Conservation (phyloP, 2,329 filamentous ascomycete genomes). For the Talaromyces piceae region DNA sequence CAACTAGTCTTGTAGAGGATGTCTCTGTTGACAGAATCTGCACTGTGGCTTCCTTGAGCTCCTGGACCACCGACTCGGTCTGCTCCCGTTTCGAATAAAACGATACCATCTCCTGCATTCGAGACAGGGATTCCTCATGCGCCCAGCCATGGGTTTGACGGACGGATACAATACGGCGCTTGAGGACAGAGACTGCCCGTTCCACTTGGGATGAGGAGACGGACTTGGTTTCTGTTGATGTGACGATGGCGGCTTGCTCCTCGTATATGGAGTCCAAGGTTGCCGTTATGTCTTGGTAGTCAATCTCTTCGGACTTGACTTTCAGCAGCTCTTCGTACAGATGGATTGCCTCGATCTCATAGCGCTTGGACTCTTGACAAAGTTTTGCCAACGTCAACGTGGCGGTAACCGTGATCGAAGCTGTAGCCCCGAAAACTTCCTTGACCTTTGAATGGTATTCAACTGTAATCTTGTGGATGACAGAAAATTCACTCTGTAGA, state of each 20-base stretch:
- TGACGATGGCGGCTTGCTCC: slow-evolving; percentile 24
- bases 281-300: slow-evolving; percentile 27
- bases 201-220: slow-evolving; percentile 24
- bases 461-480: slow-evolving; percentile 27
- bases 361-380: slow-evolving; percentile 31
- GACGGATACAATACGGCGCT: slow-evolving; percentile 22
- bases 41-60: slow-evolving; percentile 28
- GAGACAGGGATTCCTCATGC: slow-evolving; percentile 31
- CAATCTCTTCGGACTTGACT: slow-evolving; percentile 24
- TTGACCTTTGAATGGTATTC: slow-evolving; percentile 30
- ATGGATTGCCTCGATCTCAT: slow-evolving; percentile 27
- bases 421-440: slow-evolving; percentile 26
- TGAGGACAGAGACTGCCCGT: slow-evolving; percentile 23
- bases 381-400: slow-evolving; percentile 29
- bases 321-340: slow-evolving; percentile 33
- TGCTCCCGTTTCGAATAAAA: slow-evolving; percentile 30
- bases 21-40: slow-evolving; percentile 29
- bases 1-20: slow-evolving; percentile 21
- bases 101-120: slow-evolving; percentile 29
- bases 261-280: slow-evolving; percentile 33
- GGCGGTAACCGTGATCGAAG: slow-evolving; percentile 31
- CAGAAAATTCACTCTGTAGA: slow-evolving; percentile 22
- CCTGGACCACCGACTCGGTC: slow-evolving; percentile 20
- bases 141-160: slow-evolving; percentile 32
- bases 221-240: slow-evolving; percentile 16